A percentile compares a stretch with the other conserved stretches of the same genome.
These are phyloP conservation scores for Protea cynaroides DNA, from an alignment of 164 flowering plant species.

Conservation along the genomic window DNA sequence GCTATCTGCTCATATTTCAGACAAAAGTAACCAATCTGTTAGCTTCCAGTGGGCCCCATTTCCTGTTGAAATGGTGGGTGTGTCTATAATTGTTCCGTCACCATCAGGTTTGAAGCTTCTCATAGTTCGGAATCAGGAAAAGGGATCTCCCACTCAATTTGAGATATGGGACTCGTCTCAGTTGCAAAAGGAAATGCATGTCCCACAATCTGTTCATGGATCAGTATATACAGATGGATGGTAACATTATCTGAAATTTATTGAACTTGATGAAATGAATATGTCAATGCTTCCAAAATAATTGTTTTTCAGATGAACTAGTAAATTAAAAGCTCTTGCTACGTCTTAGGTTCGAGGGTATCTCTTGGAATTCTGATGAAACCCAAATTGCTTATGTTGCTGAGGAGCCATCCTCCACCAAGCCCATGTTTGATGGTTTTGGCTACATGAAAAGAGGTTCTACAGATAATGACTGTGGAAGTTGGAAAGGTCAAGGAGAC, in stretches of 20 bases:
- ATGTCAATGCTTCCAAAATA: too few relatives aligned
- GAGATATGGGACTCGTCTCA: slow-evolving; percentile 79
- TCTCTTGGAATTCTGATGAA: slow-evolving; percentile 86
- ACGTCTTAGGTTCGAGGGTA: slow-evolving; percentile 82
- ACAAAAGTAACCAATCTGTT: slow-evolving; percentile 26
- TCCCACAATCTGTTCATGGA: slow-evolving; percentile 80
- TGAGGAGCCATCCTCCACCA: slow-evolving; percentile 72
- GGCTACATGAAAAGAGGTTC: slow-evolving; percentile 63
- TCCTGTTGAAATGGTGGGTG: slow-evolving; percentile 81
- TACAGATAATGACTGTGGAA: slow-evolving; percentile 57
- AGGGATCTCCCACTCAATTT: slow-evolving; percentile 67
- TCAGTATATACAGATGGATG: slow-evolving; percentile 86
- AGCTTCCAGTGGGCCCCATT: slow-evolving; percentile 89
- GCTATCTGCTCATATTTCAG: slow-evolving; percentile 48
- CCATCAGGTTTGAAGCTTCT: slow-evolving; percentile 89
- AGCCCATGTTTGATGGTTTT: slow-evolving; percentile 54
- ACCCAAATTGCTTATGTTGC: slow-evolving; percentile 86
- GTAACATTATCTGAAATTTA: slow-evolving; percentile 33
- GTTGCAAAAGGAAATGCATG: slow-evolving; percentile 71
- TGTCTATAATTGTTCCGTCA: slow-evolving; percentile 70
- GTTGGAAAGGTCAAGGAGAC: slow-evolving; percentile 95
- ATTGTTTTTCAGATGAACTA: too few relatives aligned
- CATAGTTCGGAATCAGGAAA: slow-evolving; percentile 65
- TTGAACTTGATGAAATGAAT: background rate
- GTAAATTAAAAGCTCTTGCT: background rate